These are phyloP conservation scores for Solanum phureja DNA, from an alignment of 257 asterid genomes.

Conservation along the genomic window DNA sequence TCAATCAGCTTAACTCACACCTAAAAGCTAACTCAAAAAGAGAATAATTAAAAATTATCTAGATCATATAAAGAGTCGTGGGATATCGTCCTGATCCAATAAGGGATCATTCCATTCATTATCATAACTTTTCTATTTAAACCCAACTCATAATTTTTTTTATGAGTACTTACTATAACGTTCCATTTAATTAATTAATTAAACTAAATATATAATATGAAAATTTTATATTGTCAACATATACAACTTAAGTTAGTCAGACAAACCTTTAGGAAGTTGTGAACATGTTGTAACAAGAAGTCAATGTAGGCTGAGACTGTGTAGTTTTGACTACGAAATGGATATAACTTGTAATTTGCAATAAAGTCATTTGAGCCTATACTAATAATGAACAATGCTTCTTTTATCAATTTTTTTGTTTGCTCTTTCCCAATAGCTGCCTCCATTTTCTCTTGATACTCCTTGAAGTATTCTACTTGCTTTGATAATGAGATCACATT, in stretches of 20 bases:
- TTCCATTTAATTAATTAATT: not conserved
- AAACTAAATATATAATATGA: not conserved
- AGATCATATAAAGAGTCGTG: not conserved
- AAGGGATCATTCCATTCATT: not conserved
- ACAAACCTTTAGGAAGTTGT: constrained; percentile 44
- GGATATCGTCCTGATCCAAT: not conserved
- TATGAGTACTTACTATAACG: not conserved
- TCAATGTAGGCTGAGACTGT: constrained; percentile 29
- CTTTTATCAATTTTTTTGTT: constrained; percentile 20
- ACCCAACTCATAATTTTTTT: not conserved
- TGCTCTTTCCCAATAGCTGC: constrained; percentile 33
- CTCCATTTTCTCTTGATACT: constrained; percentile 28
- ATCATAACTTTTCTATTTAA: no score
- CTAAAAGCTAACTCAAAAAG: not conserved
- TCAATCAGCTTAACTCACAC: not conserved
- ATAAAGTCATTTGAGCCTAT: constrained; percentile 61
- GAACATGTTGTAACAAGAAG: constrained; percentile 22
- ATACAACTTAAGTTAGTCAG: not conserved
- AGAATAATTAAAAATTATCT: no score
- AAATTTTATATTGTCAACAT: not conserved
- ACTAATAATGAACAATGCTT: constrained; percentile 43
- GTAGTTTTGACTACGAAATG: constrained; percentile 39
- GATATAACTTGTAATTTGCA: constrained; percentile 39
- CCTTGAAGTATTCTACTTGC: constrained; percentile 44
- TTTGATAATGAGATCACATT: constrained; percentile 41